Conservation (phyloP, 352 stramenopile genomes). For the Globisporangium cylindrosporum region DNA sequence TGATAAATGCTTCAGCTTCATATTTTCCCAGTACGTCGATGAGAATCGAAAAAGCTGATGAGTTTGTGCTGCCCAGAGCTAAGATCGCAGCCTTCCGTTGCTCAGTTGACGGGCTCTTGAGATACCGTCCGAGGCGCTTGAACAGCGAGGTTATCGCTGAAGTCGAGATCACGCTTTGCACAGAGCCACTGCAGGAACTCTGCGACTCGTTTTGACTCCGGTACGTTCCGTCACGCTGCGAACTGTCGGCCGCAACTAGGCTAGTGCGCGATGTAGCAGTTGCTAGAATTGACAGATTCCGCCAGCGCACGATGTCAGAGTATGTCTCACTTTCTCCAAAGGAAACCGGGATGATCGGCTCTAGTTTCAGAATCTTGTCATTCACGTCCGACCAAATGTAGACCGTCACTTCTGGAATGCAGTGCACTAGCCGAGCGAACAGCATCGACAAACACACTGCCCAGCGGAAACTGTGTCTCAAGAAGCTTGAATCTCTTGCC, state of each 20-base stretch:
- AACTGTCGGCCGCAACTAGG: slow-evolving; percentile 20
- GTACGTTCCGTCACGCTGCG: background rate
- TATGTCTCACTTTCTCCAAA: slow-evolving; percentile 10
- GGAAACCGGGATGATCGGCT: slow-evolving; percentile 42
- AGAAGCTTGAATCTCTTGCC: slow-evolving; percentile 8
- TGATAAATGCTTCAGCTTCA: slow-evolving; percentile 42
- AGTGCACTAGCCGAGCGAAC: slow-evolving; percentile 34
- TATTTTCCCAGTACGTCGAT: slow-evolving; percentile 51
- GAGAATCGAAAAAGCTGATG: slow-evolving; percentile 33
- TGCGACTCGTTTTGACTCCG: slow-evolving; percentile 2
- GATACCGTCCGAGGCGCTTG: slow-evolving; percentile 46
- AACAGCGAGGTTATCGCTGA: slow-evolving; percentile 44
- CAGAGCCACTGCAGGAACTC: slow-evolving; percentile 10
- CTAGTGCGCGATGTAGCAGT: slow-evolving; percentile 45
- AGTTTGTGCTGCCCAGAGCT: slow-evolving; percentile 41
- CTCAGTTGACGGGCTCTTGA: slow-evolving; percentile 51
- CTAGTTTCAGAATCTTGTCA: slow-evolving; percentile 59
- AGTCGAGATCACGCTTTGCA: slow-evolving; percentile 38
- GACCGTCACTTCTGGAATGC: slow-evolving; percentile 46
- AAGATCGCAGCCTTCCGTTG: slow-evolving; percentile 59
- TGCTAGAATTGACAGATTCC: slow-evolving; percentile 59
- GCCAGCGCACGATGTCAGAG: slow-evolving; percentile 48
- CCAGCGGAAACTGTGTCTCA: slow-evolving; percentile 51
- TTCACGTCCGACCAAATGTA: slow-evolving; percentile 69
- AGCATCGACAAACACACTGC: slow-evolving; percentile 44